Conservation (phyloP, 176 grass and related monocot species). For the Raddia guianensis region DNA sequence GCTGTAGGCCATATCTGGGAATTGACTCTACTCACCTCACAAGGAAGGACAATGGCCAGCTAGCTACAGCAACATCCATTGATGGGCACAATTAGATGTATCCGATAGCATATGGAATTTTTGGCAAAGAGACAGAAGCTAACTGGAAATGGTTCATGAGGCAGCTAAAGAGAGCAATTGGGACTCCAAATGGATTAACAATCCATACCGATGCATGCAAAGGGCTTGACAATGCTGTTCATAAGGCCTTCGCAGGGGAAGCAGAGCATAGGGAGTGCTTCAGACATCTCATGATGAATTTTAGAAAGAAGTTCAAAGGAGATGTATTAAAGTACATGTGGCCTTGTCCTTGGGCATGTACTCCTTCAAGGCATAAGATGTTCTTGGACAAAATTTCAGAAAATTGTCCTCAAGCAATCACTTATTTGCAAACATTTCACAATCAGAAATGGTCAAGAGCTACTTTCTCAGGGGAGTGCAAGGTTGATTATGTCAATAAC, state of each 20-base stretch:
- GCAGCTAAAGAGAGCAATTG: background rate
- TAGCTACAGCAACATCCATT: background rate
- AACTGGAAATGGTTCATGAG: slow-evolving; percentile 20
- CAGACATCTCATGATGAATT: slow-evolving; percentile 33
- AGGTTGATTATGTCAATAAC: slow-evolving; percentile 27
- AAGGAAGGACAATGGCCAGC: background rate
- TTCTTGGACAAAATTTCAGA: background rate
- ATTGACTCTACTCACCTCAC: slow-evolving; percentile 16
- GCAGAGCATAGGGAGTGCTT: slow-evolving; percentile 26
- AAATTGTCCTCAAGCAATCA: background rate
- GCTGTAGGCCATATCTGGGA: background rate
- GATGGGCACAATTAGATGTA: too few species aligned
- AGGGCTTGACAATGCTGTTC: slow-evolving; percentile 4
- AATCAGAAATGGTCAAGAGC: background rate
- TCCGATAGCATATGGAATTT: background rate
- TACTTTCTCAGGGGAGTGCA: background rate
- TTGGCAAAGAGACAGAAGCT: background rate
- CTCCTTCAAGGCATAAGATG: background rate
- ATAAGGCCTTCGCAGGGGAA: background rate
- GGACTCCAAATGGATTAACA: background rate
- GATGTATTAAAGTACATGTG: slow-evolving; percentile 39
- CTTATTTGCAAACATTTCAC: background rate
- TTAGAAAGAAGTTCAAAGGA: slow-evolving; percentile 1
- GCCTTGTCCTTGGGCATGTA: slow-evolving; percentile 28
- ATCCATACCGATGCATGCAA: slow-evolving; percentile 37